phyloP scores from a whole-genome alignment of 495 filamentous ascomycete genomes.

The Aspergillus biplanus region DNA sequence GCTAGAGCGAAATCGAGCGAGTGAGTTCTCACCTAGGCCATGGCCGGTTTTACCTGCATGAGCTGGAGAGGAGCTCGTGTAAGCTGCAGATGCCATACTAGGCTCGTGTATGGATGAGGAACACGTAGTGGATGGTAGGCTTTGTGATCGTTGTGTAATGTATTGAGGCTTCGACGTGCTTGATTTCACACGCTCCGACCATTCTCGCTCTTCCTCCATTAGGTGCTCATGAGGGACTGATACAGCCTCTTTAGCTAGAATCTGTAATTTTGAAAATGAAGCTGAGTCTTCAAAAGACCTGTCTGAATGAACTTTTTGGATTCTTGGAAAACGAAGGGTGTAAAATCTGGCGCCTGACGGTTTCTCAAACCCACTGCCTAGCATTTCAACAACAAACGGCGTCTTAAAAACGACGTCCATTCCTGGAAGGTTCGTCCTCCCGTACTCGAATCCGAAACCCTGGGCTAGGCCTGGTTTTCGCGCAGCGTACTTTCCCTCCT shows the following conservation, averaged over 20 bases:
- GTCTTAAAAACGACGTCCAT: constrained; percentile 57
- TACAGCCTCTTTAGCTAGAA: constrained; percentile 53
- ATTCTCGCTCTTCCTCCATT: constrained; percentile 55
- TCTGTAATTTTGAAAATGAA: constrained; percentile 59
- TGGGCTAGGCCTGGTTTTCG: constrained; percentile 28
- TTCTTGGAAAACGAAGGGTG: constrained; percentile 66
- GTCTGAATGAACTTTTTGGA: constrained; percentile 64
- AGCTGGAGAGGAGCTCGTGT: neutral
- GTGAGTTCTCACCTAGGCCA: neutral
- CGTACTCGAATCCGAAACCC: constrained; percentile 40
- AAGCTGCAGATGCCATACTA: neutral
- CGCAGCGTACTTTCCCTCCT: constrained; percentile 48
- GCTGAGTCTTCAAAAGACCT: constrained; percentile 58
- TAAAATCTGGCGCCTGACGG: constrained; percentile 58
- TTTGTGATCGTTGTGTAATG: constrained; percentile 31
- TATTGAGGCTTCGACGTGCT: constrained; percentile 42
- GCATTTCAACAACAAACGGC: constrained; percentile 67
- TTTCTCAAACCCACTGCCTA: constrained; percentile 68
- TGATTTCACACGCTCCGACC: constrained; percentile 57
- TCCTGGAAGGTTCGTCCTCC: constrained; percentile 29
- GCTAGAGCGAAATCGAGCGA: neutral
- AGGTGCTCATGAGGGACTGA: constrained; percentile 43
- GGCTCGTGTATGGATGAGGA: constrained; percentile 13
- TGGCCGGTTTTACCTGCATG: neutral
- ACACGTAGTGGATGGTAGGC: constrained; percentile 26